Percentiles rank a stretch among this genome's conserved stretches.
Conservation (phyloP, 441 rosid genomes). For the Sinapis alba region DNA sequence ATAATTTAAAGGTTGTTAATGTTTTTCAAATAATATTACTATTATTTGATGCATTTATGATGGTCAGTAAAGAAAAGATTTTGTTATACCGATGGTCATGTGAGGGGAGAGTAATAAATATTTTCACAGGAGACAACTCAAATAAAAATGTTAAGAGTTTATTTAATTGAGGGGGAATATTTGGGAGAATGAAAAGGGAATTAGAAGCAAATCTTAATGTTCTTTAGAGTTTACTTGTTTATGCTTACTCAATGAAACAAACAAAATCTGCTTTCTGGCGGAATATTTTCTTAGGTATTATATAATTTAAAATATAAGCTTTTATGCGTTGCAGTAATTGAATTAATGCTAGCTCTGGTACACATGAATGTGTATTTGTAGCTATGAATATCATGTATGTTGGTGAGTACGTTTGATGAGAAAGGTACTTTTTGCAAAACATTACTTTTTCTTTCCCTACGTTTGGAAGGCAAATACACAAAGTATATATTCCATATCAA, state of each 20-base stretch:
- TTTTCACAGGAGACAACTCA: conserved; percentile 19
- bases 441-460: neutral
- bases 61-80: conserved; percentile 22
- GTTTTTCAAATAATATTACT: too few relatives aligned
- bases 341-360: neutral
- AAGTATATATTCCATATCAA: conserved; percentile 8
- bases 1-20: too few relatives aligned
- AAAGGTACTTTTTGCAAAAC: conserved; percentile 16
- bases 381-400: conserved; percentile 9
- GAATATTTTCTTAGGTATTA: conserved; percentile 41
- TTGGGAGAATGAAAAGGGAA: conserved; percentile 67
- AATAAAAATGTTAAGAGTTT: conserved; percentile 38
- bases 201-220: conserved; percentile 50
- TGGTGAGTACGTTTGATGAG: neutral
- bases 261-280: conserved; percentile 53
- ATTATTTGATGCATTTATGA: conserved; percentile 27
- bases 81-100: conserved; percentile 39
- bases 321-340: neutral
- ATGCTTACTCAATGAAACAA: conserved; percentile 46
- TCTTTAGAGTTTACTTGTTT: conserved; percentile 46
- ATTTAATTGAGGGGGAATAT: conserved; percentile 57
- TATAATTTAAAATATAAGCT: neutral
- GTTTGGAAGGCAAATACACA: conserved; percentile 14
- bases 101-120: conserved; percentile 26
- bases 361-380: neutral